phyloP scores from a whole-genome alignment of 148 eudicot species.

The Bassia scoparia region DNA sequence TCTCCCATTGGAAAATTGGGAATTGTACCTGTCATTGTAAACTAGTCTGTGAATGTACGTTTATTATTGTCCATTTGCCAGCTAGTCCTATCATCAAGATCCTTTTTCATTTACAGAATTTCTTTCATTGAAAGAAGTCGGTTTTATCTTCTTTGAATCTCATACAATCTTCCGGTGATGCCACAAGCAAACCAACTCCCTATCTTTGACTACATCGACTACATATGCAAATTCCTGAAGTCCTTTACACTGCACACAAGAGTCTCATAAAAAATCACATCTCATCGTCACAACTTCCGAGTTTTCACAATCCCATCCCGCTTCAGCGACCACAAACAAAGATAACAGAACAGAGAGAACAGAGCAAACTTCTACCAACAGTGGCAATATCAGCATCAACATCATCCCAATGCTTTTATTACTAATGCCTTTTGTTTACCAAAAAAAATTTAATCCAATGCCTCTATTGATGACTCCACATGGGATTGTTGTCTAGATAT shows the following conservation, averaged over 20 bases:
- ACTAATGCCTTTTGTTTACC: too few relatives aligned
- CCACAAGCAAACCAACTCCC: conserved; percentile 85
- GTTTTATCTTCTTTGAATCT: conserved; percentile 54
- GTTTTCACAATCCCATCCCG: neutral
- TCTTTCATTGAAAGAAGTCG: conserved; percentile 73
- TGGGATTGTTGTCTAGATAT: neutral
- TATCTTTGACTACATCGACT: conserved; percentile 69
- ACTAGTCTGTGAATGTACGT: conserved; percentile 1
- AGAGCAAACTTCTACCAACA: too few relatives aligned
- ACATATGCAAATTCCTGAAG: conserved; percentile 84
- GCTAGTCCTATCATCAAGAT: neutral
- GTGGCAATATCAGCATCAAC: neutral
- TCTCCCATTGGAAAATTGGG: too few relatives aligned
- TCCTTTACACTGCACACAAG: conserved; percentile 50
- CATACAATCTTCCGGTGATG: conserved; percentile 88
- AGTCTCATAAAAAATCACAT: neutral
- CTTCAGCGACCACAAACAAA: neutral
- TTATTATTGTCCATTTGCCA: neutral
- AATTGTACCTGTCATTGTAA: neutral
- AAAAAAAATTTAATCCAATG: too few relatives aligned
- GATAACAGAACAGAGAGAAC: neutral
- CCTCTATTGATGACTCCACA: neutral
- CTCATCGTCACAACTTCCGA: neutral
- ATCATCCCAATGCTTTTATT: too few relatives aligned
- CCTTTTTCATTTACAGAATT: conserved; percentile 40